phyloP scores from a whole-genome alignment of 148 eudicot genomes.

The Vaccinium corymbosum region DNA sequence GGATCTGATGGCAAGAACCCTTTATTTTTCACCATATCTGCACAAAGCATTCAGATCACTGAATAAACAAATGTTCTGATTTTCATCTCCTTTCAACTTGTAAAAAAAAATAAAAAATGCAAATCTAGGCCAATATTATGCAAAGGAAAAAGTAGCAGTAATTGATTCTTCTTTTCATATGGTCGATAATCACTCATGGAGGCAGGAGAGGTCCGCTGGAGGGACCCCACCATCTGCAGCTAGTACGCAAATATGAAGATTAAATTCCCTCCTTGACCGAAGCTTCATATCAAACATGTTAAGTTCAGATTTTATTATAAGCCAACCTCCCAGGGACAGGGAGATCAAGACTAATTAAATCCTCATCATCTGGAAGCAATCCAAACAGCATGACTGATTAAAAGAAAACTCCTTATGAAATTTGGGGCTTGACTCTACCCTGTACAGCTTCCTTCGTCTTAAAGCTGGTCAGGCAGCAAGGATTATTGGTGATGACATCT shows the following conservation, averaged over 20 bases:
- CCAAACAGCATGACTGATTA: background rate
- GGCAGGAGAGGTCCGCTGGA: background rate
- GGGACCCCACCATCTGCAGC: background rate
- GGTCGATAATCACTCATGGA: background rate
- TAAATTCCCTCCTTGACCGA: background rate
- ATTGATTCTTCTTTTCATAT: background rate
- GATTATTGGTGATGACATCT: too few species aligned
- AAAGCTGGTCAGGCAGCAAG: too few species aligned
- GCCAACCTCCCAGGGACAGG: background rate
- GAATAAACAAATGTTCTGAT: background rate
- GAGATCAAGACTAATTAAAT: background rate
- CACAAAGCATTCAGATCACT: conserved; percentile 18
- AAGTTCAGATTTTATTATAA: background rate
- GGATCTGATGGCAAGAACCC: conserved; percentile 88
- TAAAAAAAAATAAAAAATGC: background rate
- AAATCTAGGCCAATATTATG: background rate
- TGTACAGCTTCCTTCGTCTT: too few species aligned
- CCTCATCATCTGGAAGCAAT: background rate
- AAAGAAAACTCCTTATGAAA: background rate
- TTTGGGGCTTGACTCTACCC: too few species aligned
- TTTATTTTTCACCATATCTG: conserved; percentile 92
- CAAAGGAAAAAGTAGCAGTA: background rate
- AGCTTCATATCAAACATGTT: background rate
- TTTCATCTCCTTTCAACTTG: background rate
- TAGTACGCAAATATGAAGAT: background rate